Evolutionary conservation across 352 stramenopile genomes (phyloP).

Genomic region (Phytophthora sp.): DNA sequence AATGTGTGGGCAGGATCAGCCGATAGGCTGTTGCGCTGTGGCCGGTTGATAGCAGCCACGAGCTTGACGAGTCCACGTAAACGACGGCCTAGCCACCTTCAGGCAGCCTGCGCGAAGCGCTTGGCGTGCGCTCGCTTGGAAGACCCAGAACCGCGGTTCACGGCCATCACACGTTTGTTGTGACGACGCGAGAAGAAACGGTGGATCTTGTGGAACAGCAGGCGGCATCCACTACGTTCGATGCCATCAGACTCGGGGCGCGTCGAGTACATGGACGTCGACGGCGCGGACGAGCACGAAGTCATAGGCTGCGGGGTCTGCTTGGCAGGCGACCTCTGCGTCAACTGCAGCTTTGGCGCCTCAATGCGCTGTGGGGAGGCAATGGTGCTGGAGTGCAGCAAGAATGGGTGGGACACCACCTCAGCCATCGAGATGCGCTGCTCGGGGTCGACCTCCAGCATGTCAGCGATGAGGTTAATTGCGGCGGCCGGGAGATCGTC

Average conservation of each 20-base stretch:
- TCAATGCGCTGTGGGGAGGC: slow-evolving; percentile 15
- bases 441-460: slow-evolving; percentile 67
- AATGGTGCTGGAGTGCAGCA: slow-evolving; percentile 37
- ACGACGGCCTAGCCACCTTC: slow-evolving; percentile 48
- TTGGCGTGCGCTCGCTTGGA: slow-evolving; percentile 35
- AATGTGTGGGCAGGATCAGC: slow-evolving; percentile 29
- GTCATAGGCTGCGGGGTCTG: slow-evolving; percentile 24
- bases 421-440: slow-evolving; percentile 63
- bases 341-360: slow-evolving; percentile 13
- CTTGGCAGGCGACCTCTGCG: slow-evolving; percentile 19
- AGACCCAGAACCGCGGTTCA: slow-evolving; percentile 17
- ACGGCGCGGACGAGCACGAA: slow-evolving; percentile 29
- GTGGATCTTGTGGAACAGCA: slow-evolving; percentile 53
- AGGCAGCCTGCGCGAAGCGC: slow-evolving; percentile 32
- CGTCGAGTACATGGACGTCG: slow-evolving; percentile 38
- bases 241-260: slow-evolving; percentile 31
- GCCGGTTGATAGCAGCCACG: slow-evolving; percentile 25
- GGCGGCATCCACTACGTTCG: slow-evolving; percentile 35
- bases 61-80: slow-evolving; percentile 30
- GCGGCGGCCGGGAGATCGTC: slow-evolving; percentile 52
- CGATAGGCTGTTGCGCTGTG: slow-evolving; percentile 38
- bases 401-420: slow-evolving; percentile 70
- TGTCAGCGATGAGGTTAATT: slow-evolving; percentile 67
- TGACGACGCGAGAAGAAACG: slow-evolving; percentile 48
- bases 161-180: slow-evolving; percentile 58